Conservation (phyloP, 306 rosid species). For the Gleditsia sinensis region DNA sequence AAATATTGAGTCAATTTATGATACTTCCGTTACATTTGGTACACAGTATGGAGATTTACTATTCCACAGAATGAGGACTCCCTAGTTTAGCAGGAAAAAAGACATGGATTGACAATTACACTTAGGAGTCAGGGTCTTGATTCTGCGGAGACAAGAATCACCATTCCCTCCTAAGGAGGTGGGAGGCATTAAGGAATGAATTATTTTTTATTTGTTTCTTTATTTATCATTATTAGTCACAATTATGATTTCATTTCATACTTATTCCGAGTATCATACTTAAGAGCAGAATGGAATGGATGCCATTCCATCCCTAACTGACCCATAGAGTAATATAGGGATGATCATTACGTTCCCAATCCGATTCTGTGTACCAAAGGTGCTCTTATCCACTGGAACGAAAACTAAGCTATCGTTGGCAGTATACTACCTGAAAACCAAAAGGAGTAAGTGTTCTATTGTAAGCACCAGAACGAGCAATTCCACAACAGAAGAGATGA, state of each 20-base stretch:
- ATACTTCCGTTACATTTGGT: not conserved
- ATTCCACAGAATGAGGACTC: not conserved
- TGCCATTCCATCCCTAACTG: not conserved
- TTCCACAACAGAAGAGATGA: constrained; percentile 95
- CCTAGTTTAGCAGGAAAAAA: not conserved
- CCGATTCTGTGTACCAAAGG: not conserved
- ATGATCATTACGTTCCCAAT: not conserved
- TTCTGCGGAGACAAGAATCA: not conserved
- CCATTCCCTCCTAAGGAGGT: not conserved
- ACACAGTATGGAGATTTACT: not conserved
- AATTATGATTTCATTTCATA: not conserved
- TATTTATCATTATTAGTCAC: not conserved
- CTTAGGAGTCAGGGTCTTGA: not conserved
- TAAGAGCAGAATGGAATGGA: not conserved
- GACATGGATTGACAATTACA: not conserved
- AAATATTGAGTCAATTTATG: not conserved
- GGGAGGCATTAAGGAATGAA: too few species aligned
- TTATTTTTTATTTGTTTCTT: not conserved
- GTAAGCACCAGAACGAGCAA: constrained; percentile 99
- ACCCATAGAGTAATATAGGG: not conserved
- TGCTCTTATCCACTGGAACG: not conserved
- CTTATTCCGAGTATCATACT: not conserved
- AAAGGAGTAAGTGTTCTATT: constrained; percentile 98
- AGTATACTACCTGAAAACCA: constrained; percentile 84
- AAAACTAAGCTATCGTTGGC: not conserved